These are phyloP conservation scores for Cercospora sp. DNA, from an alignment of 2,329 filamentous ascomycete genomes.

Conservation along the genomic window DNA sequence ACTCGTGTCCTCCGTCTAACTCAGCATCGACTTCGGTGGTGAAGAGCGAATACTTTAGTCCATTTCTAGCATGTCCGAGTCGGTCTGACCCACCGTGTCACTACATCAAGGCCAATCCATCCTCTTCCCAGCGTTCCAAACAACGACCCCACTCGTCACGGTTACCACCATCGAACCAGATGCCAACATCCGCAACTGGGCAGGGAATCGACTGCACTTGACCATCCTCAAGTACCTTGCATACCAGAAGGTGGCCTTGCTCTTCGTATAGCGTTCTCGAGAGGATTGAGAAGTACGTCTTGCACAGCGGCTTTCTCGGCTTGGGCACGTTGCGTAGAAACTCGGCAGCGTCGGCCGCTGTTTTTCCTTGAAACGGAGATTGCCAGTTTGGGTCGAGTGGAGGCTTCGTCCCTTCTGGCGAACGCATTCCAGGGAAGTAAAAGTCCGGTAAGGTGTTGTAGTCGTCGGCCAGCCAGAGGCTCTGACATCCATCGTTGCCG, in stretches of 20 bases:
- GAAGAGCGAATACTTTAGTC: too few species aligned
- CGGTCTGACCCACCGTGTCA: too few species aligned
- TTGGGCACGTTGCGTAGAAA: background rate
- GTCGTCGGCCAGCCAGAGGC: background rate
- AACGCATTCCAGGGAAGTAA: too few species aligned
- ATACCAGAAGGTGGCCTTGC: background rate
- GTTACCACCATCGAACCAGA: background rate
- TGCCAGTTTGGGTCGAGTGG: background rate
- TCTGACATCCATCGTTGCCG: background rate
- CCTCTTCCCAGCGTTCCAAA: background rate
- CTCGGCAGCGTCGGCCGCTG: background rate
- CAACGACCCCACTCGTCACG: background rate
- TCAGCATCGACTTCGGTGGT: too few species aligned
- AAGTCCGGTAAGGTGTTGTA: background rate
- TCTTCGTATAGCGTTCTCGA: background rate
- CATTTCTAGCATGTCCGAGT: too few species aligned
- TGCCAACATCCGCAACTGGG: background rate
- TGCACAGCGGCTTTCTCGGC: background rate
- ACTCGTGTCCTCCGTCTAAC: too few species aligned
- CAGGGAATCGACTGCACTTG: background rate
- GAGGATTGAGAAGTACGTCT: background rate
- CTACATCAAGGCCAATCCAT: background rate
- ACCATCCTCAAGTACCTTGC: background rate
- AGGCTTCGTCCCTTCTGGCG: background rate
- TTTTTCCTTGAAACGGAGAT: background rate